phyloP scores from a whole-genome alignment of 2,329 filamentous ascomycete species.

The Diaporthe ampelina region DNA sequence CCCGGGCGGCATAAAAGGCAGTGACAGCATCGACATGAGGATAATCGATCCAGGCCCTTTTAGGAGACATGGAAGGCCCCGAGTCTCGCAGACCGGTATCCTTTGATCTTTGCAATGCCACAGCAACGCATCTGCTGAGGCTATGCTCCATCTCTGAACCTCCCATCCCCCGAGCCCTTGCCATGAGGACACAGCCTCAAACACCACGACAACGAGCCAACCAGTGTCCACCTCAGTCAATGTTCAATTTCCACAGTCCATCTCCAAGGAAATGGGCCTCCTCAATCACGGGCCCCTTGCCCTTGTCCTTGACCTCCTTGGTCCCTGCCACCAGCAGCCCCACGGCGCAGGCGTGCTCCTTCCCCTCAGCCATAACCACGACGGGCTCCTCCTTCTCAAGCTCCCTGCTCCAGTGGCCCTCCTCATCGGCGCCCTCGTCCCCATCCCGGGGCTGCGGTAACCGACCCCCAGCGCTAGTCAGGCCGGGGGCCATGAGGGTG shows the following conservation, averaged over 20 bases:
- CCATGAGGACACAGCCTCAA: neutral
- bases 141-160: neutral
- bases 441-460: constrained; percentile 71
- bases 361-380: constrained; percentile 92
- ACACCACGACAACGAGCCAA: neutral
- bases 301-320: constrained; percentile 91
- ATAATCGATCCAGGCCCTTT: neutral
- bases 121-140: neutral
- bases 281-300: constrained; percentile 95
- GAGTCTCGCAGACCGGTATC: neutral
- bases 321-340: constrained; percentile 88
- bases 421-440: constrained; percentile 62
- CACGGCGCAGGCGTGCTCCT: constrained; percentile 90
- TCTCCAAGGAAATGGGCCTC: constrained; percentile 95
- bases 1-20: neutral
- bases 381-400: constrained; percentile 86
- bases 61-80: neutral
- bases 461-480: constrained; percentile 86
- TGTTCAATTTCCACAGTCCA: constrained; percentile 84
- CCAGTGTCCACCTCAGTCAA: constrained; percentile 56
- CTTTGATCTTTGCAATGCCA: neutral
- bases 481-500: constrained; percentile 93
- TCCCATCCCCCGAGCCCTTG: neutral
- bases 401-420: constrained; percentile 74
- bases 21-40: neutral